Base-by-base conservation (phyloP, 1,284 basidiomycete species). In the Cutaneotrichosporon mucoides region DNA sequence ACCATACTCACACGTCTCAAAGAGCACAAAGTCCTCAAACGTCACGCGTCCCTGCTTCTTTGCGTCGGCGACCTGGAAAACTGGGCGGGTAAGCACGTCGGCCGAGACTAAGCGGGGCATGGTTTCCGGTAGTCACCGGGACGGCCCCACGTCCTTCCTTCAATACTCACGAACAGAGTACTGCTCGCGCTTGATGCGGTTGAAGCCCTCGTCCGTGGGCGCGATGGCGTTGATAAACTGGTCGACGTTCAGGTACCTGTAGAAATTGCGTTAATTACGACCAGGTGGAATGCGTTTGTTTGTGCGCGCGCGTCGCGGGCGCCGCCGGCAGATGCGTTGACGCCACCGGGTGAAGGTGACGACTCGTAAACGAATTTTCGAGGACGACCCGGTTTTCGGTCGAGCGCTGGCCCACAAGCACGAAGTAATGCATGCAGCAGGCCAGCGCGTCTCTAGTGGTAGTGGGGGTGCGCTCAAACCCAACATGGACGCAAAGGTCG, bases 21-120 rank as follows among this genome's bases (percentile, higher is more conserved):
- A 97, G 62, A 93, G 87, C 16, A 88, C 87, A 72, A 94, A 97
- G 77, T 97, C 93, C 68, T 95, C 90, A 86, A 90, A 95, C 49
- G 90, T 90, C 49, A 97, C 85, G 46, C 89, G 79, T 35, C 89
- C 90, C 45, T 87, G 84, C 71, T 85, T 84, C 47, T 85, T 84
- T 46, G 83, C 81, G 79, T 96, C 93, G 51, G 93, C 93, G 53
- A 97, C 91, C 53, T 86, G 85, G 81, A 96, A 97, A 62, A 97
- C 77, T 78, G 60, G 11, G 42, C 46, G 46, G 46, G 58, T 47
- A 34, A 45, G 49, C 49, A 15, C 13, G 34, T 48, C 46, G 46
- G 33, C 46, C 11, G 16, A n/a, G 37, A 33, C 7, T 37, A 16
- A 13, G n/a, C 9, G 33, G 37, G 48, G 35, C 5, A 49, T 35